phyloP scores from a whole-genome alignment of 352 stramenopile genomes.

The Pythium oligandrum region DNA sequence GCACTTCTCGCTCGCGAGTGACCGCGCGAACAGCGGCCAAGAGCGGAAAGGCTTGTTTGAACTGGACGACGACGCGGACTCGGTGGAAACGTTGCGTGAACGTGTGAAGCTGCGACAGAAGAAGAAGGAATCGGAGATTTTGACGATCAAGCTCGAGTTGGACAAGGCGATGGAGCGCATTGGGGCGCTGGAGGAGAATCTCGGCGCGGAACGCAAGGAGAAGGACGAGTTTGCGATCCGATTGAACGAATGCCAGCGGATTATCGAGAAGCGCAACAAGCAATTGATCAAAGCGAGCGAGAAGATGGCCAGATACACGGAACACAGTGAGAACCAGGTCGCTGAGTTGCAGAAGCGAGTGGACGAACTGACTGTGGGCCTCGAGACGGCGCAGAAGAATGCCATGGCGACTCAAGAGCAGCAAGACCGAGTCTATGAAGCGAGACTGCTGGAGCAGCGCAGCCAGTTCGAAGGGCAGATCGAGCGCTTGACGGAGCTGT shows the following conservation, averaged over 20 bases:
- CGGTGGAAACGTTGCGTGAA: conserved; percentile 66
- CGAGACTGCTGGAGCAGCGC: conserved; percentile 26
- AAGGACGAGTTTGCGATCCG: conserved; percentile 66
- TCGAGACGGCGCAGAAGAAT: conserved; percentile 28
- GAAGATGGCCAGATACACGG: conserved; percentile 48
- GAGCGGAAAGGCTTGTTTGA: conserved; percentile 76
- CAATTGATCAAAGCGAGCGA: conserved; percentile 82
- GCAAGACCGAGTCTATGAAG: conserved; percentile 24
- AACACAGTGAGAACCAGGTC: conserved; percentile 54
- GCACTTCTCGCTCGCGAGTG: background rate
- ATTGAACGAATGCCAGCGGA: conserved; percentile 73
- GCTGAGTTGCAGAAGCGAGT: conserved; percentile 40
- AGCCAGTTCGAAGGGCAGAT: conserved; percentile 25
- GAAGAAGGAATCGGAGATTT: conserved; percentile 64
- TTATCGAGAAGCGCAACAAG: conserved; percentile 85
- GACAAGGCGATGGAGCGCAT: conserved; percentile 26
- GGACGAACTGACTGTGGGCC: conserved; percentile 26
- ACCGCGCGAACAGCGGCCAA: background rate
- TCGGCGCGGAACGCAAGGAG: conserved; percentile 30
- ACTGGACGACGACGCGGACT: conserved; percentile 57
- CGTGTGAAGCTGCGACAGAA: conserved; percentile 65
- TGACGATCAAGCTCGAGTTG: conserved; percentile 38
- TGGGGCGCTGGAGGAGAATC: conserved; percentile 29
- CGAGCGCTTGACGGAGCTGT: conserved; percentile 16
- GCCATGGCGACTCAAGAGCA: conserved; percentile 20